phyloP scores from a whole-genome alignment of 345 rosid genomes.

The Turritis glabra region DNA sequence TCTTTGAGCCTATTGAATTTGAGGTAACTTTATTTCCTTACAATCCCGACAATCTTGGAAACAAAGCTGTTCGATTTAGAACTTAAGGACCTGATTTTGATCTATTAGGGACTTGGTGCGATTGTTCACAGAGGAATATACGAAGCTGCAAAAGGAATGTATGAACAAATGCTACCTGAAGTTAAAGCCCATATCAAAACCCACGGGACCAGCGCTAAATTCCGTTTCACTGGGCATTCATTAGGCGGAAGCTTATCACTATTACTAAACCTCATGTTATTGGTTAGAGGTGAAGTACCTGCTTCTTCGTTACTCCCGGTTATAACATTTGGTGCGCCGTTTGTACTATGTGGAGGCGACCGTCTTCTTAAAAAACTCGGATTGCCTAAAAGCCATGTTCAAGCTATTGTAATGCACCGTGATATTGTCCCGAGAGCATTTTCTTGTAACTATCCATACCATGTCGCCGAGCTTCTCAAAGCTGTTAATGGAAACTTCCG shows the following conservation, averaged over 20 bases:
- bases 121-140: slow-evolving; percentile 86
- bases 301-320: slow-evolving; percentile 72
- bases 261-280: slow-evolving; percentile 71
- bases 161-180: slow-evolving; percentile 86
- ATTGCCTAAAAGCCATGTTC: slow-evolving; percentile 67
- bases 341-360: slow-evolving; percentile 82
- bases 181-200: slow-evolving; percentile 55
- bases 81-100: neutral
- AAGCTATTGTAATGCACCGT: slow-evolving; percentile 70
- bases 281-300: slow-evolving; percentile 72
- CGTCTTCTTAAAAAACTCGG: slow-evolving; percentile 70
- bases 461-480: slow-evolving; percentile 74
- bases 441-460: slow-evolving; percentile 82
- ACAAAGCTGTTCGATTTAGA: neutral
- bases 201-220: slow-evolving; percentile 51
- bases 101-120: slow-evolving; percentile 60
- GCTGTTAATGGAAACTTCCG: slow-evolving; percentile 82
- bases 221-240: slow-evolving; percentile 88
- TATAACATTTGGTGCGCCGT: slow-evolving; percentile 82
- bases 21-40: slow-evolving; percentile 50
- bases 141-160: slow-evolving; percentile 94
- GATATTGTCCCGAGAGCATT: slow-evolving; percentile 91
- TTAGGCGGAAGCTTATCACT: slow-evolving; percentile 87
- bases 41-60: neutral
- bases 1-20: slow-evolving; percentile 78